phyloP scores from a whole-genome alignment of 306 rosid genomes.

The Calophaca sinica region DNA sequence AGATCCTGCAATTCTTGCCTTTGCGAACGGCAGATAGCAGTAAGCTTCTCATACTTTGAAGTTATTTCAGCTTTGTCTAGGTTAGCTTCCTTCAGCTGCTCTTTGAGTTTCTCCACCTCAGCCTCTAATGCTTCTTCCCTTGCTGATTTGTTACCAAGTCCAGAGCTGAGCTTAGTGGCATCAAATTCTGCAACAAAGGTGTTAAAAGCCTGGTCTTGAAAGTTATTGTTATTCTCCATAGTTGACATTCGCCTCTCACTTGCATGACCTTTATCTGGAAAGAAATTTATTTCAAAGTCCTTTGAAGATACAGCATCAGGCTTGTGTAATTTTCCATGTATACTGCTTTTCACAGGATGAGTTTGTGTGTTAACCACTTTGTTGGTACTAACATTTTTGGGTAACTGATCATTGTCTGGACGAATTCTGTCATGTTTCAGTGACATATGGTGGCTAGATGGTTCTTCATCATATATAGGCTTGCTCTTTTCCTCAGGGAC shows the following conservation, averaged over 20 bases:
- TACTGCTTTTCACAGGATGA: constrained; percentile 56
- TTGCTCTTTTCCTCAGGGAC: constrained; percentile 56
- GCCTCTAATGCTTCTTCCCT: constrained; percentile 79
- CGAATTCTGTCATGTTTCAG: constrained; percentile 55
- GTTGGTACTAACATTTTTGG: constrained; percentile 58
- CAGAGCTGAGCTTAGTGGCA: constrained; percentile 60
- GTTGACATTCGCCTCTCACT: constrained; percentile 53
- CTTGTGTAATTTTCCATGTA: constrained; percentile 59
- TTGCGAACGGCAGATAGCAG: constrained; percentile 94
- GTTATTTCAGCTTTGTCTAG: constrained; percentile 85
- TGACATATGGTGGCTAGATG: constrained; percentile 52
- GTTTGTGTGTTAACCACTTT: constrained; percentile 54
- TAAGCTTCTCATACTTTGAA: constrained; percentile 87
- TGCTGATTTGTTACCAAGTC: constrained; percentile 53
- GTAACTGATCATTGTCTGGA: constrained; percentile 56
- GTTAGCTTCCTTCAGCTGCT: constrained; percentile 76
- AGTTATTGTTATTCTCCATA: constrained; percentile 55
- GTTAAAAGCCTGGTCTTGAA: constrained; percentile 72
- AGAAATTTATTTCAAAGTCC: constrained; percentile 72
- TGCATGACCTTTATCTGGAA: constrained; percentile 52
- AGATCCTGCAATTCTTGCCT: constrained; percentile 96
- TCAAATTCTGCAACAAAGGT: constrained; percentile 88
- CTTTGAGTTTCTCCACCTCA: constrained; percentile 79
- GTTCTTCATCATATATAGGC: constrained; percentile 76
- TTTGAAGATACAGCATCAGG: constrained; percentile 56